Base-by-base conservation (phyloP, 23 red algal genomes). In the Gracilaria domingensis region DNA sequence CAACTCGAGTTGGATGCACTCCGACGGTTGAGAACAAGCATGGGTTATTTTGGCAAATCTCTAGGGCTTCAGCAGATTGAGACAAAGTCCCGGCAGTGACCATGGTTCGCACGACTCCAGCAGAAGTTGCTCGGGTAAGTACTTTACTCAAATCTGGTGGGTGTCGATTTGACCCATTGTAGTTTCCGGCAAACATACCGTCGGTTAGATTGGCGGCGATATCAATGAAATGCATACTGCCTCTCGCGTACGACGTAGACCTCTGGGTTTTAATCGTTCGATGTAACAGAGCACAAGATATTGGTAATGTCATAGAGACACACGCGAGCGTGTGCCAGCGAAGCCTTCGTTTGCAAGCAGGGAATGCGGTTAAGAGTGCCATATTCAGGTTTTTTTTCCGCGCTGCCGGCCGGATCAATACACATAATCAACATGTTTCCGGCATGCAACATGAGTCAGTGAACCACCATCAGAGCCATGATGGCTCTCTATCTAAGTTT, bases 191-290 rank as follows among this genome's bases (percentile, higher is more conserved):
- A 83, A 86, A 99, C 94, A 95, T 95, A 0, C 21, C 75, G 40
- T 99, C 97, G 0, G 97, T 99, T 14, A 99, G 61, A 69, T 99
- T 99, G 32, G 94, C 91, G 0, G 94, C 97, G 30, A 96, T 90
- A 60, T 99, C 97, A 40, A 99, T 91, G 80, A 93, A 95, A 71
- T 85, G 93, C 77, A 94, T 84, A 69, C 13, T 37, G 32, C 64
- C 18, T 17, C 20, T 69, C 12, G 13, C 13, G 7, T 69, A 24
- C 38, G 33, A 36, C 20, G 8, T 69, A 38, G 64, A 34, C 30
- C 29, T 37, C 23, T 18, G 16, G 64, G 25, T 16, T 0, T 9
- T 37, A 37, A 69, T 7, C 12, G 18, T 12, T 69, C 9, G 64
- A 32, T 37, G 16, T 36, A 36, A 18, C 32, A 20, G 32, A 69